These are phyloP conservation scores for Alternaria rosae DNA, from an alignment of 2,329 filamentous ascomycete genomes.

Conservation along the genomic window DNA sequence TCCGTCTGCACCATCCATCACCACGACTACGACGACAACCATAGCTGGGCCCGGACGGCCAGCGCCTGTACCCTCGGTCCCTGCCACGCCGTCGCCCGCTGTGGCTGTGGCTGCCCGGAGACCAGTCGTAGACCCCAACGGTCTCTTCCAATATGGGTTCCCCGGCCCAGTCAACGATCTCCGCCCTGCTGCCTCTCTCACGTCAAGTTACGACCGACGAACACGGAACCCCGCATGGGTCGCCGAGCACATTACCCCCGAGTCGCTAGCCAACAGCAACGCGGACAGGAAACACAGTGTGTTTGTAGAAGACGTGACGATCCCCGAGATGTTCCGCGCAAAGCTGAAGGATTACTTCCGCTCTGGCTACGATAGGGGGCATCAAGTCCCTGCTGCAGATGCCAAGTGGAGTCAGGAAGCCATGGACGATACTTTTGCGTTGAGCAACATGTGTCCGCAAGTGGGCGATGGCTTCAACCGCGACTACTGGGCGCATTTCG, in stretches of 20 bases:
- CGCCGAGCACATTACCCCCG: slow-evolving; percentile 91
- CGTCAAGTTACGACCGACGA: slow-evolving; percentile 89
- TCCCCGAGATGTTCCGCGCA: slow-evolving; percentile 88
- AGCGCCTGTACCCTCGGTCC: slow-evolving; percentile 32
- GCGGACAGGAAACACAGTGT: slow-evolving; percentile 84
- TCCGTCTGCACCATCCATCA: slow-evolving; percentile 35
- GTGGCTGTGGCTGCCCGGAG: slow-evolving; percentile 29
- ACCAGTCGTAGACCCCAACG: slow-evolving; percentile 57
- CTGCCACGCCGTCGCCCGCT: slow-evolving; percentile 36
- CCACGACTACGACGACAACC: slow-evolving; percentile 49
- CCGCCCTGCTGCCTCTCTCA: slow-evolving; percentile 75
- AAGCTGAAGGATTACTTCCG: slow-evolving; percentile 93
- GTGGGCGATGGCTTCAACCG: slow-evolving; percentile 98
- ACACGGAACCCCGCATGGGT: slow-evolving; percentile 92
- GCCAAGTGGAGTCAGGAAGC: slow-evolving; percentile 93
- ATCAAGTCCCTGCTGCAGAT: slow-evolving; percentile 96
- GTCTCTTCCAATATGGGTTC: slow-evolving; percentile 71
- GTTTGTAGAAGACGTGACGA: slow-evolving; percentile 80
- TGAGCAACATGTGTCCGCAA: slow-evolving; percentile 98
- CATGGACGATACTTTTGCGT: slow-evolving; percentile 93
- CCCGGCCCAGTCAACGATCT: slow-evolving; percentile 89
- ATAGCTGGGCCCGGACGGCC: slow-evolving; percentile 35
- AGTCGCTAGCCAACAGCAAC: slow-evolving; percentile 75
- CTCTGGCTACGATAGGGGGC: slow-evolving; percentile 92
- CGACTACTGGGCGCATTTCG: slow-evolving; percentile 99